A percentile compares a stretch with the other conserved stretches of the same genome.
These are phyloP conservation scores for Penicillium sclerotigenum DNA, from an alignment of 2,329 filamentous ascomycete genomes.

Conservation along the genomic window DNA sequence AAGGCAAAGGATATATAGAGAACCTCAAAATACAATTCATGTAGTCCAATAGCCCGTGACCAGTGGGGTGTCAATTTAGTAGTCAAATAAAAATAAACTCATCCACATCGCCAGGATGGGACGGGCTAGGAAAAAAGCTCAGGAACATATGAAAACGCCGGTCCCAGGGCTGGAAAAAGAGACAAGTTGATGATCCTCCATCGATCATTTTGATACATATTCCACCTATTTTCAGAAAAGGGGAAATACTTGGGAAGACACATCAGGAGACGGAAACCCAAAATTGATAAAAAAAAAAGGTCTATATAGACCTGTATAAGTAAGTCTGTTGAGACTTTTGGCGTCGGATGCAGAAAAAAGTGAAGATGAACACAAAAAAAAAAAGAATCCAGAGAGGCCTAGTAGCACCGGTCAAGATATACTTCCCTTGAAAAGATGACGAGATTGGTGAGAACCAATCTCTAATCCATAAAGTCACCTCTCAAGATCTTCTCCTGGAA, in stretches of 20 bases:
- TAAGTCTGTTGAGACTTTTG: not conserved
- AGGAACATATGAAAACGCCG: not conserved
- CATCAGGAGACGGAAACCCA: not conserved
- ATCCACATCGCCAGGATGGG: conserved; percentile 13
- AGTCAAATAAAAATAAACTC: conserved; percentile 5
- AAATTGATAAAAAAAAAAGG: no score
- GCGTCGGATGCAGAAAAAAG: not conserved
- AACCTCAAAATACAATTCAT: not conserved
- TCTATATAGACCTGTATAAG: no score
- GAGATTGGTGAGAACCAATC: no score
- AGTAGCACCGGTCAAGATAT: not conserved
- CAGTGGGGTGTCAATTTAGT: conserved; percentile 14
- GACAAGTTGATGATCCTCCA: not conserved
- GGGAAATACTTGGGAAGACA: not conserved
- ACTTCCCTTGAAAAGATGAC: not conserved
- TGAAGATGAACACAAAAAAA: not conserved
- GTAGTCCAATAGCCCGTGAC: not conserved
- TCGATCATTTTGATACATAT: conserved; percentile 4
- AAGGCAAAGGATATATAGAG: not conserved
- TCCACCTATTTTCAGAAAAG: not conserved
- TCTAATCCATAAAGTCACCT: conserved; percentile 94
- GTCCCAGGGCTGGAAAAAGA: not conserved
- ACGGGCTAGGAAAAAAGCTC: not conserved
- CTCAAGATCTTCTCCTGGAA: conserved; percentile 97
- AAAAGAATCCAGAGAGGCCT: not conserved